A percentile compares a stretch with the other conserved stretches of the same genome.
Evolutionary conservation across 345 rosid genomes (phyloP).

Genomic region (Mallotus nudiflorus): DNA sequence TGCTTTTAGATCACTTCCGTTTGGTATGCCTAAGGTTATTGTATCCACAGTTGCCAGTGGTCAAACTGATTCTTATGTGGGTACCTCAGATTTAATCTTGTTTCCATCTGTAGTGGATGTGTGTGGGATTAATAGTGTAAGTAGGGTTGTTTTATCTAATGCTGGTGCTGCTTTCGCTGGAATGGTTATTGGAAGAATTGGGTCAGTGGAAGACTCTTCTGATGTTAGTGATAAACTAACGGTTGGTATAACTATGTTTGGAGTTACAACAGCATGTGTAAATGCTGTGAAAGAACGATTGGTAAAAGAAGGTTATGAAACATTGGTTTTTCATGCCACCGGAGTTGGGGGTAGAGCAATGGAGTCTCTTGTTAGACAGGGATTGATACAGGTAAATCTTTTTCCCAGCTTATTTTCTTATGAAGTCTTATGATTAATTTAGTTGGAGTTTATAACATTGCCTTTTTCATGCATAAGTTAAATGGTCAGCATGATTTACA

Average conservation of each 20-base stretch:
- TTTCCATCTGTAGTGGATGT: slow-evolving; percentile 89
- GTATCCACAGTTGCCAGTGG: slow-evolving; percentile 96
- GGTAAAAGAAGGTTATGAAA: slow-evolving; percentile 70
- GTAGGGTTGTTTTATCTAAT: slow-evolving; percentile 72
- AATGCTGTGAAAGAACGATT: slow-evolving; percentile 65
- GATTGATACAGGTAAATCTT: slow-evolving; percentile 68
- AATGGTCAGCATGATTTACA: neutral
- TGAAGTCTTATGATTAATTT: neutral
- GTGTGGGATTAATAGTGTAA: slow-evolving; percentile 85
- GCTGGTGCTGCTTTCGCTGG: slow-evolving; percentile 92
- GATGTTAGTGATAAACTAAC: slow-evolving; percentile 34
- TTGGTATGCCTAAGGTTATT: slow-evolving; percentile 79
- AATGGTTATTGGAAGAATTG: slow-evolving; percentile 73
- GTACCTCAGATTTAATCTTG: slow-evolving; percentile 79
- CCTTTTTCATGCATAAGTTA: neutral
- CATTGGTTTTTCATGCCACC: slow-evolving; percentile 90
- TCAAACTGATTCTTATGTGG: slow-evolving; percentile 70
- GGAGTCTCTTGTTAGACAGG: slow-evolving; percentile 81
- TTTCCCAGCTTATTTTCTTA: neutral
- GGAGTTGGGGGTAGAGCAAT: slow-evolving; percentile 94
- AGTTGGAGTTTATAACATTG: neutral
- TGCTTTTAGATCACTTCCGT: slow-evolving; percentile 70
- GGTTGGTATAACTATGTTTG: slow-evolving; percentile 93
- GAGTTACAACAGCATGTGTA: slow-evolving; percentile 87
- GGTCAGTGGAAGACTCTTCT: slow-evolving; percentile 14